A percentile compares a stretch with the other conserved stretches of the same genome.
phyloP scores from a whole-genome alignment of 176 grass and related monocot genomes.

The Tuctoria greenei region DNA sequence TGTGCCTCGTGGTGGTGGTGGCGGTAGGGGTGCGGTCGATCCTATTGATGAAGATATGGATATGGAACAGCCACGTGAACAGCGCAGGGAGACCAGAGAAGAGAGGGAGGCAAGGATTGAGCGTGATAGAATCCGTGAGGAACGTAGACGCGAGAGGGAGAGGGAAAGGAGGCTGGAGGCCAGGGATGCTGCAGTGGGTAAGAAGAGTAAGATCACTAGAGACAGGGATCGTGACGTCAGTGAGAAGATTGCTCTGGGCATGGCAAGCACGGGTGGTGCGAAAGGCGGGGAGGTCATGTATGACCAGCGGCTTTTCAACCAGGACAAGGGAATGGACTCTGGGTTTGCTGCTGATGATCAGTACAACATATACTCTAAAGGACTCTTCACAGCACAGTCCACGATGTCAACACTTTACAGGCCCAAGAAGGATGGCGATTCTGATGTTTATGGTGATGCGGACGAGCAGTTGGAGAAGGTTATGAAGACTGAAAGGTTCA shows the following conservation, averaged over 20 bases:
- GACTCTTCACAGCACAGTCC: conserved; percentile 70
- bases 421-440: conserved; percentile 91
- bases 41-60: conserved; percentile 59
- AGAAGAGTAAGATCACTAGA: conserved; percentile 90
- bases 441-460: conserved; percentile 78
- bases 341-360: conserved; percentile 87
- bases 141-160: conserved; percentile 81
- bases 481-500: conserved; percentile 88
- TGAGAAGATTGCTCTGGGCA: conserved; percentile 95
- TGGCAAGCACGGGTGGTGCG: conserved; percentile 68
- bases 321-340: conserved; percentile 99
- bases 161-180: conserved; percentile 89
- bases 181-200: conserved; percentile 75
- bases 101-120: conserved; percentile 84
- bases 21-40: conserved; percentile 42
- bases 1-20: conserved; percentile 32
- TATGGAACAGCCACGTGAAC: conserved; percentile 55
- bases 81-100: conserved; percentile 71
- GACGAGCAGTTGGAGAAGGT: conserved; percentile 87
- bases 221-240: conserved; percentile 89
- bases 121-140: conserved; percentile 90
- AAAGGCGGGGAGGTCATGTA: conserved; percentile 91
- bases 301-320: conserved; percentile 95
- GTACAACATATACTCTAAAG: conserved; percentile 92
- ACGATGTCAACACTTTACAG: conserved; percentile 75